These are phyloP conservation scores for Withania somnifera DNA, from an alignment of 305 asterid species.

Conservation along the genomic window DNA sequence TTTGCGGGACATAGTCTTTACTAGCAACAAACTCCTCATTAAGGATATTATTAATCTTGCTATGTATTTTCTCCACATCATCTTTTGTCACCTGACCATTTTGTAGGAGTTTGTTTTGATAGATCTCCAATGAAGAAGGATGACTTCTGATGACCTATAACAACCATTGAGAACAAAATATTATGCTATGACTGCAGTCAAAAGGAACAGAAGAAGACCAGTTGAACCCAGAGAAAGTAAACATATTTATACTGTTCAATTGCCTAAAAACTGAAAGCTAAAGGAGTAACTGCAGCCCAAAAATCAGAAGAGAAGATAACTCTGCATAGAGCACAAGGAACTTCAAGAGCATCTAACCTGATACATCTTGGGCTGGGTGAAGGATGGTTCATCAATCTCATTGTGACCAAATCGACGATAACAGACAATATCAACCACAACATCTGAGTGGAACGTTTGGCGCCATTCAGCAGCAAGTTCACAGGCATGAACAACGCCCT, in stretches of 20 bases:
- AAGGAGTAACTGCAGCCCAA: background rate
- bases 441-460: slow-evolving; percentile 86
- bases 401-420: slow-evolving; percentile 33
- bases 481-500: slow-evolving; percentile 89
- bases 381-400: slow-evolving; percentile 32
- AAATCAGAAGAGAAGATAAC: background rate
- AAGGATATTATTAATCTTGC: slow-evolving; percentile 17
- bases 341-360: slow-evolving; percentile 4
- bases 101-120: slow-evolving; percentile 21
- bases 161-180: background rate
- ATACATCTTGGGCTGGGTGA: slow-evolving; percentile 48
- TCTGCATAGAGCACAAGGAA: background rate
- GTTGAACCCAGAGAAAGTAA: background rate
- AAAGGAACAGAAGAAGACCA: background rate
- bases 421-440: slow-evolving; percentile 33
- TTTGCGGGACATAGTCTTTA: slow-evolving; percentile 65
- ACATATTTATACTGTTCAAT: background rate
- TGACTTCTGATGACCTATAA: slow-evolving; percentile 22
- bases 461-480: slow-evolving; percentile 99
- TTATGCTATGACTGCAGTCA: background rate
- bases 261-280: background rate
- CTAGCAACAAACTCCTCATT: slow-evolving; percentile 47
- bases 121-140: slow-evolving; percentile 27
- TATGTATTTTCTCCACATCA: slow-evolving; percentile 17
- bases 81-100: slow-evolving; percentile 14